A percentile compares a stretch with the other conserved stretches of the same genome.
Conservation (phyloP, 495 filamentous ascomycete genomes). For the Annulohypoxylon stygium region DNA sequence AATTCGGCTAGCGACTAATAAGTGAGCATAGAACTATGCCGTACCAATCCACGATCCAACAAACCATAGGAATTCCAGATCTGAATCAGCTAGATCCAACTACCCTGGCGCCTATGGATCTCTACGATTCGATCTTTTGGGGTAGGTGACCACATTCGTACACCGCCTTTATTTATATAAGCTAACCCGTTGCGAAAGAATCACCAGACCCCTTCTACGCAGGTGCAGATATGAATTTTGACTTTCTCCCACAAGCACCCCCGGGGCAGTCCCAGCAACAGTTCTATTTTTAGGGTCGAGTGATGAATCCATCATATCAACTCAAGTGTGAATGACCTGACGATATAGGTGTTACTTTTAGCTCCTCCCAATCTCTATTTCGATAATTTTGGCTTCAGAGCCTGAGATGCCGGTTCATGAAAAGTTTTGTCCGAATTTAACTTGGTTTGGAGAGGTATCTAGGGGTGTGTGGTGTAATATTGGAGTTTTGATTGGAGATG, state of each 20-base stretch:
- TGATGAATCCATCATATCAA: slow-evolving; percentile 9
- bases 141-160: slow-evolving; percentile 54
- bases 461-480: slow-evolving; percentile 21
- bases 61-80: slow-evolving; percentile 50
- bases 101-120: slow-evolving; percentile 67
- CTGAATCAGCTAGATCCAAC: slow-evolving; percentile 58
- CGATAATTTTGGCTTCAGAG: slow-evolving; percentile 16
- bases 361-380: not conserved
- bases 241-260: slow-evolving; percentile 63
- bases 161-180: not conserved
- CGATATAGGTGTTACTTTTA: slow-evolving; percentile 12
- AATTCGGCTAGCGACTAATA: slow-evolving; percentile 13
- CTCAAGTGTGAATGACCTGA: slow-evolving; percentile 7
- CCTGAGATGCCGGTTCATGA: slow-evolving; percentile 16
- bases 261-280: slow-evolving; percentile 64
- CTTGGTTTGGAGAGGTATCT: slow-evolving; percentile 12
- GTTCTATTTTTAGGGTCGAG: slow-evolving; percentile 58
- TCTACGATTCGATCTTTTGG: slow-evolving; percentile 71
- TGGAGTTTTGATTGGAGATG: slow-evolving; percentile 33
- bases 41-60: slow-evolving; percentile 53
- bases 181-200: slow-evolving; percentile 50
- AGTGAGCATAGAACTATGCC: slow-evolving; percentile 38
- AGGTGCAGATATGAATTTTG: slow-evolving; percentile 65
- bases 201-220: slow-evolving; percentile 64
- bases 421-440: slow-evolving; percentile 23